Base-by-base conservation (phyloP, 2,329 filamentous ascomycete genomes). In the Lithohypha guttulata region DNA sequence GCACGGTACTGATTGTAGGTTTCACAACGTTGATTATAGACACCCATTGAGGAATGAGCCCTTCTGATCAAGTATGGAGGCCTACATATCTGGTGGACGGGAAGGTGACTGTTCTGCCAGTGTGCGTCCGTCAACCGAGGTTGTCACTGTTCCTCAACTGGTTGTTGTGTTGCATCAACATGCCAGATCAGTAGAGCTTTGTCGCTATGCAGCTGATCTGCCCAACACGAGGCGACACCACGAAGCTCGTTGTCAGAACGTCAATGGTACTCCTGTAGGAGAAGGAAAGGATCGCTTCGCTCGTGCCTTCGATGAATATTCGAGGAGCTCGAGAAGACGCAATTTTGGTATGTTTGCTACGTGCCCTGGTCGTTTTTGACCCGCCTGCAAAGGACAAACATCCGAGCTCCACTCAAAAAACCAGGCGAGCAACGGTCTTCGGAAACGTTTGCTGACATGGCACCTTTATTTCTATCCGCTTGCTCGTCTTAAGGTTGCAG, bases 301-400 rank as follows among this genome's bases (percentile, higher is more conserved):
- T 20, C 14, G 32, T n/a, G 15, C 19, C 7, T 5, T 34, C 7
- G 8, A 13, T 6, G 4, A 11, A 22, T 21, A 34, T 37, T 37
- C 22, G 34, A 30, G 22, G 19, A 3, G 21, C 13, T 14, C 10
- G 4, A 34, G n/a, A n/a, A n/a, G n/a, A n/a, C 19, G 32, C 29
- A 10, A n/a, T 28, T 37, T 37, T 37, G 2, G 34, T 14, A n/a
- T 30, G 34, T 37, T 37, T 37, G 34, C 34, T 37, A 13, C 26
- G 18, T n/a, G n/a, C n/a, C 23, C 7, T 37, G 25, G 15, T 14
- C 26, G 20, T 19, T 17, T 11, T n/a, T 7, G n/a, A n/a, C n/a
- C n/a, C n/a, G n/a, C n/a, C n/a, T n/a, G n/a, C n/a, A n/a, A n/a
- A n/a, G n/a, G 34, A 20, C 34, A 37, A 37, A 37, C 34, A 37